Conservation (phyloP, 78 protist genomes). For the Polysphondylium violaceum region DNA sequence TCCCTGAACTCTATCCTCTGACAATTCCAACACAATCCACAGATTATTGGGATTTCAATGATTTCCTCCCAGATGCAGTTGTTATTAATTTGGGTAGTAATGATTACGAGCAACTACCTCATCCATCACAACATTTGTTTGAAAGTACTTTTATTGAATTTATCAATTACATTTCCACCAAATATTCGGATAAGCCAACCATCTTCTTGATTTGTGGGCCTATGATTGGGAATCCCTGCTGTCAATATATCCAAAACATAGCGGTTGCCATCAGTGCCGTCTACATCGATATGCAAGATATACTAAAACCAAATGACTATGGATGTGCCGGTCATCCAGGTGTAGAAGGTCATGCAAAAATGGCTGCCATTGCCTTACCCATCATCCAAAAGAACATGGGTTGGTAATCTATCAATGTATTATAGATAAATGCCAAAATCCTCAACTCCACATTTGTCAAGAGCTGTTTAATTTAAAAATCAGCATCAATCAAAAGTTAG, state of each 20-base stretch:
- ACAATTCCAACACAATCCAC: conserved; percentile 5
- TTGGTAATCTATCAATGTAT: conserved; percentile 47
- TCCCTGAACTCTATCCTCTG: conserved; percentile 29
- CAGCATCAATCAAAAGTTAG: too few species aligned
- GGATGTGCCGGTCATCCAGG: conserved; percentile 74
- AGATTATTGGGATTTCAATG: not conserved
- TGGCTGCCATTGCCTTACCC: conserved; percentile 18
- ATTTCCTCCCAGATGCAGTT: conserved; percentile 35
- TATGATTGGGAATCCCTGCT: conserved; percentile 67
- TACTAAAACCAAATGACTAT: conserved; percentile 19
- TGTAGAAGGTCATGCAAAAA: not conserved
- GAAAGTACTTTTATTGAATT: conserved; percentile 18
- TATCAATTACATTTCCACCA: not conserved
- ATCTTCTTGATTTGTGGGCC: conserved; percentile 63
- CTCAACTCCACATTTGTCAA: too few species aligned
- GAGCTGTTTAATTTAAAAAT: too few species aligned
- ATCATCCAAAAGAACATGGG: conserved; percentile 2
- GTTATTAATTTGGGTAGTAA: conserved; percentile 65
- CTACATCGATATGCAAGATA: conserved; percentile 22
- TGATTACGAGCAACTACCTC: conserved; percentile 41
- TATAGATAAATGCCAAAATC: too few species aligned
- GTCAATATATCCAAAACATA: conserved; percentile 42
- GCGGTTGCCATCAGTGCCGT: not conserved
- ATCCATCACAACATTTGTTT: conserved; percentile 43
- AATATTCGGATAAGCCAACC: not conserved